phyloP scores from a whole-genome alignment of 1,284 basidiomycete genomes.

The Cutaneotrichosporon sp. region DNA sequence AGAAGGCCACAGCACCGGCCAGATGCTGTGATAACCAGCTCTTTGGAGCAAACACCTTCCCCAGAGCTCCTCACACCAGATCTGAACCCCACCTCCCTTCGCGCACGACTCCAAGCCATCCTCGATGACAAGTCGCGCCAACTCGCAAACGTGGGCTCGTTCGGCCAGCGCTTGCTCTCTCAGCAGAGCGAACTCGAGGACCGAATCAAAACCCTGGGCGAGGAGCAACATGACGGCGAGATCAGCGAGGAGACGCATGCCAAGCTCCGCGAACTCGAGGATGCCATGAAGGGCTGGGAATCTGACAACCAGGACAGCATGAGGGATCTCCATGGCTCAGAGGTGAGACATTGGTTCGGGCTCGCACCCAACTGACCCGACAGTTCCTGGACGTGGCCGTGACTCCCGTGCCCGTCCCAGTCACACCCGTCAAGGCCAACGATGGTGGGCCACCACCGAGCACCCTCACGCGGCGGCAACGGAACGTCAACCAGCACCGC shows the following conservation, averaged over 20 bases:
- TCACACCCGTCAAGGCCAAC: conserved; percentile 17
- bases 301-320: conserved; percentile 76
- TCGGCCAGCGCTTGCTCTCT: conserved; percentile 84
- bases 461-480: conserved; percentile 49
- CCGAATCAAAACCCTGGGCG: conserved; percentile 71
- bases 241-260: conserved; percentile 61
- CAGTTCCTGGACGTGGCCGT: conserved; percentile 16
- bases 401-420: conserved; percentile 10
- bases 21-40: conserved; percentile 32
- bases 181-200: conserved; percentile 90
- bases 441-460: conserved; percentile 28
- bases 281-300: conserved; percentile 77
- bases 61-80: conserved; percentile 23
- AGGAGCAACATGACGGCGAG: conserved; percentile 60
- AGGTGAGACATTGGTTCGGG: conserved; percentile 56
- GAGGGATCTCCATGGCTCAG: conserved; percentile 63
- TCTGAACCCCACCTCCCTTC: conserved; percentile 36
- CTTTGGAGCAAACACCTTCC: conserved; percentile 22
- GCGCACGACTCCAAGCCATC: conserved; percentile 66
- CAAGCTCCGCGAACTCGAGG: conserved; percentile 72
- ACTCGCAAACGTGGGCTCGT: conserved; percentile 79
- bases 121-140: conserved; percentile 86
- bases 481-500: conserved; percentile 53
- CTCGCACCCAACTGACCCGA: neutral
- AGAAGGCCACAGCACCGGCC: conserved; percentile 15